phyloP scores from a whole-genome alignment of 805 yeast genomes.

The Candida nitratophila region DNA sequence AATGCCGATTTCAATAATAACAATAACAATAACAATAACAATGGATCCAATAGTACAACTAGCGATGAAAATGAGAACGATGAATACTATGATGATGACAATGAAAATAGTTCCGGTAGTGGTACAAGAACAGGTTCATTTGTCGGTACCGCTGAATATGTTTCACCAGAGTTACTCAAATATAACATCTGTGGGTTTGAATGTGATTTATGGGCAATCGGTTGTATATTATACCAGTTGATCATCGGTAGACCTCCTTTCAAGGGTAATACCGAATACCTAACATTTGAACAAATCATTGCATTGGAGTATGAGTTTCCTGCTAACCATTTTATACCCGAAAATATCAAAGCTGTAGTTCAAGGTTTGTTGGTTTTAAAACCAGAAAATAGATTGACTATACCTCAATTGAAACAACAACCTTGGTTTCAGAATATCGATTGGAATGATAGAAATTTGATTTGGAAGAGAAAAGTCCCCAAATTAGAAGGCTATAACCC shows the following conservation, averaged over 20 bases:
- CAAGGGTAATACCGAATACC: conserved; percentile 77
- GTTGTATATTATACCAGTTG: conserved; percentile 81
- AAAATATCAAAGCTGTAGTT: conserved; percentile 58
- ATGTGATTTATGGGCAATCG: conserved; percentile 91
- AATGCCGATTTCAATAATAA: neutral
- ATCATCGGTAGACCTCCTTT: conserved; percentile 84
- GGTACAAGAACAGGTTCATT: conserved; percentile 58
- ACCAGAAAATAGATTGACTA: conserved; percentile 57
- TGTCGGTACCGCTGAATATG: conserved; percentile 97
- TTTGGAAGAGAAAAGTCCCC: conserved; percentile 70
- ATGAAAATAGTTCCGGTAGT: conserved; percentile 20
- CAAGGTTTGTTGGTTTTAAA: conserved; percentile 60
- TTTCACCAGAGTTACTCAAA: conserved; percentile 81
- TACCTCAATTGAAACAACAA: conserved; percentile 54
- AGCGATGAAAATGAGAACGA: conserved; percentile 1
- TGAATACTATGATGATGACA: conserved; percentile 6
- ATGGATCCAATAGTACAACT: no score
- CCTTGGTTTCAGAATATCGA: conserved; percentile 63
- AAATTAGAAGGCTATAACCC: conserved; percentile 60
- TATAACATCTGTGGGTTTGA: conserved; percentile 76
- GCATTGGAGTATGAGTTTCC: conserved; percentile 68
- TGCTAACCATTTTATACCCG: conserved; percentile 49
- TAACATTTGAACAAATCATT: conserved; percentile 85
- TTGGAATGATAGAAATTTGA: conserved; percentile 55
- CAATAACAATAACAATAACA: neutral